Evolutionary conservation across 768 basidiomycete genomes (phyloP).

Genomic region (Trametes meyenii): DNA sequence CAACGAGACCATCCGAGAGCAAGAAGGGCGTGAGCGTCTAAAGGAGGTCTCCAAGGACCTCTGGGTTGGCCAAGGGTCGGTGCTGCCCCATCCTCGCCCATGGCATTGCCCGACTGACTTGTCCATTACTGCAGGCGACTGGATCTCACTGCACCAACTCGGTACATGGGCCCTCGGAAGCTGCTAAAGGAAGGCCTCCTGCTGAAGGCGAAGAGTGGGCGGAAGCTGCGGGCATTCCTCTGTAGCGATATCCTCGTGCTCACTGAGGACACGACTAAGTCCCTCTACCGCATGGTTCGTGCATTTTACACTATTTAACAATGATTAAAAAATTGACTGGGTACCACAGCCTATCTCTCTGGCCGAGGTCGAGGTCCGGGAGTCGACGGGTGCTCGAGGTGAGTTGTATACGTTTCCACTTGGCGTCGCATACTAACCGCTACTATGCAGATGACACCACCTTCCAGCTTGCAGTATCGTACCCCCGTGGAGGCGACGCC

Average conservation of each 20-base stretch:
- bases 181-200: slow-evolving; percentile 80
- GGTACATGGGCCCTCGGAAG: slow-evolving; percentile 77
- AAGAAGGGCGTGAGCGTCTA: slow-evolving; percentile 80
- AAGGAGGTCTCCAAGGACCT: slow-evolving; percentile 73
- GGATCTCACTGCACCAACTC: slow-evolving; percentile 89
- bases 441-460: slow-evolving; percentile 58
- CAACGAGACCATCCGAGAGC: slow-evolving; percentile 87
- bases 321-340: background rate
- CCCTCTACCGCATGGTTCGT: slow-evolving; percentile 83
- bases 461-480: slow-evolving; percentile 42
- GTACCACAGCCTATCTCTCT: slow-evolving; percentile 67
- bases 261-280: slow-evolving; percentile 69
- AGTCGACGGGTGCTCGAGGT: slow-evolving; percentile 56
- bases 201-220: slow-evolving; percentile 81
- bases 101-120: background rate
- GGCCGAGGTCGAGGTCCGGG: slow-evolving; percentile 63
- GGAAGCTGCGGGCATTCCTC: slow-evolving; percentile 74
- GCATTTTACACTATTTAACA: background rate
- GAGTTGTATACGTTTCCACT: slow-evolving; percentile 16
- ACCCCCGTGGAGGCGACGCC: slow-evolving; percentile 25
- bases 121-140: slow-evolving; percentile 52
- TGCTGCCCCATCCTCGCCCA: background rate
- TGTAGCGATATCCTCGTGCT: slow-evolving; percentile 91
- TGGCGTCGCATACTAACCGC: background rate
- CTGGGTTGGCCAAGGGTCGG: slow-evolving; percentile 87